Conservation (phyloP, 176 grass and related monocot genomes). For the Carex myosuroides region DNA sequence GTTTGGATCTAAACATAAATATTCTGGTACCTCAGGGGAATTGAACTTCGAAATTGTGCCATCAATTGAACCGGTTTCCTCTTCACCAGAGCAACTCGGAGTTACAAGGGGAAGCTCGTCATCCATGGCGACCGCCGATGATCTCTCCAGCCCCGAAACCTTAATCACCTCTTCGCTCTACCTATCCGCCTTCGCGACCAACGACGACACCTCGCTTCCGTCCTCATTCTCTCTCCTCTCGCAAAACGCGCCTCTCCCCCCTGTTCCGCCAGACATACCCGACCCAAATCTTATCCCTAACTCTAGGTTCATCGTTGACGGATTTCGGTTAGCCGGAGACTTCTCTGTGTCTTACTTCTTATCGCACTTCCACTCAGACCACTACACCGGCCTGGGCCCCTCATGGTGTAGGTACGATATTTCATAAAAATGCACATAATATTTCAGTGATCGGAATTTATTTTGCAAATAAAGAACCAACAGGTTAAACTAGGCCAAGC, state of each 20-base stretch:
- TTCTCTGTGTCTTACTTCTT: constrained; percentile 84
- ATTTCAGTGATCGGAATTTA: not conserved
- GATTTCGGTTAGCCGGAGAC: constrained; percentile 72
- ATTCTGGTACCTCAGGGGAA: too few relatives aligned
- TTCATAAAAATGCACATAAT: not conserved
- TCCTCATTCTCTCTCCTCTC: constrained; percentile 21
- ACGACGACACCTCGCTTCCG: constrained; percentile 23
- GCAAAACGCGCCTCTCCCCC: constrained; percentile 23
- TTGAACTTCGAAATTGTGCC: too few relatives aligned
- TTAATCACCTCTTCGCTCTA: constrained; percentile 29
- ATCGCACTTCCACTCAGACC: constrained; percentile 96
- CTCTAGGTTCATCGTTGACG: constrained; percentile 78
- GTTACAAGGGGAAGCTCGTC: not conserved
- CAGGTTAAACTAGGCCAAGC: not conserved
- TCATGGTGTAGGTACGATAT: constrained; percentile 41
- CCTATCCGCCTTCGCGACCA: constrained; percentile 36
- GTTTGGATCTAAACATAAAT: too few relatives aligned
- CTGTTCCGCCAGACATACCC: constrained; percentile 40
- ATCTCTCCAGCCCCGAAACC: not conserved
- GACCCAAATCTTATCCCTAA: constrained; percentile 47
- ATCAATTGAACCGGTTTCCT: too few relatives aligned
- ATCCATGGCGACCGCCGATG: constrained; percentile 5
- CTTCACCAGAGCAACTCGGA: not conserved
- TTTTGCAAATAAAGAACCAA: not conserved
- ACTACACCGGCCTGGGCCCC: constrained; percentile 58